Percentiles rank a stretch among this genome's conserved stretches.
Evolutionary conservation across 352 stramenopile genomes (phyloP).

Genomic region (Globisporangium orthogonon): DNA sequence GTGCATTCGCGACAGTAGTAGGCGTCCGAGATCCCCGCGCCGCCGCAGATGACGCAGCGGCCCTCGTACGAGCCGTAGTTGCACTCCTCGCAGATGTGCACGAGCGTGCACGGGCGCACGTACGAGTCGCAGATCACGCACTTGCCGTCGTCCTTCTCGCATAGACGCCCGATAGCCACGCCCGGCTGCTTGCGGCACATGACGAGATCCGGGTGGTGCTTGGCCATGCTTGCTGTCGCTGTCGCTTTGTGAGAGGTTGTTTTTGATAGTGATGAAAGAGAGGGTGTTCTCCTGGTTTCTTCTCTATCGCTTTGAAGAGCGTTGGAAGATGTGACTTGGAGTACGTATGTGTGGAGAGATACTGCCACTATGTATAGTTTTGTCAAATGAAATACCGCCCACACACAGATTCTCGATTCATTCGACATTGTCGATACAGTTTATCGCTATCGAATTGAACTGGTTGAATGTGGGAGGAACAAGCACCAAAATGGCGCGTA

Average conservation of each 20-base stretch:
- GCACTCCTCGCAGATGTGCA: constrained; percentile 99
- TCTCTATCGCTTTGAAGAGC: no score
- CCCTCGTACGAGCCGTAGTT: constrained; percentile 98
- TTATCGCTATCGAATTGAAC: neutral
- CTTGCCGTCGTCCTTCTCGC: constrained; percentile 99
- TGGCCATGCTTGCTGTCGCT: constrained; percentile 88
- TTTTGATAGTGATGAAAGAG: no score
- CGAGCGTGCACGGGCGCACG: constrained; percentile 95
- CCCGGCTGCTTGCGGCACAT: constrained; percentile 99
- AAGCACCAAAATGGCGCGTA: neutral
- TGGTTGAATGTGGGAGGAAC: neutral
- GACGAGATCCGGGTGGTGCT: constrained; percentile 99
- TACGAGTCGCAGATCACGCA: constrained; percentile 99
- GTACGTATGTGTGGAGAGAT: no score
- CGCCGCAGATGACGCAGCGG: constrained; percentile 97
- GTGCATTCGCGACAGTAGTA: constrained; percentile 99
- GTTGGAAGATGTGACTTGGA: no score
- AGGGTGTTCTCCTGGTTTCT: no score
- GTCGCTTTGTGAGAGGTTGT: no score
- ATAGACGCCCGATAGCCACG: constrained; percentile 95
- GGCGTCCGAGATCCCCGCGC: constrained; percentile 96
- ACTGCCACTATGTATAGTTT: no score
- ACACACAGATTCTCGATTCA: no score
- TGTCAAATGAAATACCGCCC: no score
- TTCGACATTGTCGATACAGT: no score